Conservation (phyloP, 495 filamentous ascomycete species). For the Glutinoglossum americanum region DNA sequence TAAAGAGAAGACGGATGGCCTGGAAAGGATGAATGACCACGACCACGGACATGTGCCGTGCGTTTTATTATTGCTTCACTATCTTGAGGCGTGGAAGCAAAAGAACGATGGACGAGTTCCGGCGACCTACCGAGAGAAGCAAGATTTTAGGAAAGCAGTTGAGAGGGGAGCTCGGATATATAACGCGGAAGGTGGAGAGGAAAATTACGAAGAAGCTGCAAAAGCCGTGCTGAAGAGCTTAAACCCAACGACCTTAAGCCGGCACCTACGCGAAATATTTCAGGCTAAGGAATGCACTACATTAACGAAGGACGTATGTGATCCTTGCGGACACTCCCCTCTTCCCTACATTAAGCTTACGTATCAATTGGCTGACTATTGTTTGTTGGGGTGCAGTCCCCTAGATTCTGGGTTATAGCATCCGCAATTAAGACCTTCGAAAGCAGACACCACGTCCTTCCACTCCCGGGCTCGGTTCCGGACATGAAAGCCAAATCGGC, state of each 20-base stretch:
- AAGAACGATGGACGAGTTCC: constrained; percentile 48
- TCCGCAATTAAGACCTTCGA: constrained; percentile 61
- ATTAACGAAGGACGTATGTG: constrained; percentile 17
- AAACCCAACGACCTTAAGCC: constrained; percentile 39
- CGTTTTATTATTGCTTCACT: constrained; percentile 63
- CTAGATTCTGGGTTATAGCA: constrained; percentile 78
- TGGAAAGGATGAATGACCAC: constrained; percentile 53
- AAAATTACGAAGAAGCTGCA: constrained; percentile 90
- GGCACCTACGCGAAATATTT: constrained; percentile 56
- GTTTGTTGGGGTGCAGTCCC: constrained; percentile 19
- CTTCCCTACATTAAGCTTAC: background rate
- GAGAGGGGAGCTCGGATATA: constrained; percentile 40
- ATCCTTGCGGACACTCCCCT: no score
- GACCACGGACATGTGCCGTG: constrained; percentile 91
- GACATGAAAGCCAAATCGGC: constrained; percentile 96
- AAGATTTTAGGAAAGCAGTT: constrained; percentile 51
- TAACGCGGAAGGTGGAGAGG: constrained; percentile 74
- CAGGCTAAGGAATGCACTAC: constrained; percentile 35
- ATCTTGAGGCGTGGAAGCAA: constrained; percentile 64
- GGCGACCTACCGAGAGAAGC: constrained; percentile 65
- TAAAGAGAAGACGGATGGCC: constrained; percentile 33
- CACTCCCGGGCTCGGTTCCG: constrained; percentile 69
- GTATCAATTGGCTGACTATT: background rate
- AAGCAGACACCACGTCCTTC: constrained; percentile 42
- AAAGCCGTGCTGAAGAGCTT: constrained; percentile 73